These are phyloP conservation scores for Phialophora verrucosa DNA, from an alignment of 2,329 filamentous ascomycete genomes.

Conservation along the genomic window DNA sequence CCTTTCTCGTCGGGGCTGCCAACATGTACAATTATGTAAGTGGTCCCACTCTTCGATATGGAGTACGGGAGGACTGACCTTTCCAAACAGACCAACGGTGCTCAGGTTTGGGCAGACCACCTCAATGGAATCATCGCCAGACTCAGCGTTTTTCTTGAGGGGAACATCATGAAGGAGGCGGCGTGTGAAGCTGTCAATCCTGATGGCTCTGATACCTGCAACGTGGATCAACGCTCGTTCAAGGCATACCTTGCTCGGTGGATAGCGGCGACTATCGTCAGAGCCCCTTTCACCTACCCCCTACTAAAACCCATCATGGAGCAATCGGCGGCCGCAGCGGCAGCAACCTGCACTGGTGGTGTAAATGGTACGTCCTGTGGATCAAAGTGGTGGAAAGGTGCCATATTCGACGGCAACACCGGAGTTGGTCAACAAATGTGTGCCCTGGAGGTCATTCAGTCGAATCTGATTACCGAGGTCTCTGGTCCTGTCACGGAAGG, in stretches of 20 bases:
- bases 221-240: conserved; percentile 69
- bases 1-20: conserved; percentile 61
- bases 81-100: conserved; percentile 45
- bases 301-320: conserved; percentile 60
- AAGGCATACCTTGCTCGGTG: conserved; percentile 70
- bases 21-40: conserved; percentile 62
- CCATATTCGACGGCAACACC: conserved; percentile 45
- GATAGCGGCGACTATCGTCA: conserved; percentile 62
- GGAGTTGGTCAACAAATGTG: conserved; percentile 52
- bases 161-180: conserved; percentile 64
- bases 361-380: conserved; percentile 51
- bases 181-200: conserved; percentile 59
- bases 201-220: conserved; percentile 53
- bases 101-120: conserved; percentile 59
- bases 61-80: conserved; percentile 19
- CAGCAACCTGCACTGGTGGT: conserved; percentile 59
- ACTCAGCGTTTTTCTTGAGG: conserved; percentile 58
- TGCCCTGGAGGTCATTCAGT: conserved; percentile 64
- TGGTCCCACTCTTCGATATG: not conserved
- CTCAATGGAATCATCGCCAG: conserved; percentile 61
- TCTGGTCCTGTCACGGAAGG: conserved; percentile 52
- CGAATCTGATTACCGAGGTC: conserved; percentile 54
- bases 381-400: conserved; percentile 47
- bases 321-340: conserved; percentile 61
- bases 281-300: conserved; percentile 62